These are phyloP conservation scores for Termitomyces sp. DNA, from an alignment of 768 basidiomycete species.

Conservation along the genomic window DNA sequence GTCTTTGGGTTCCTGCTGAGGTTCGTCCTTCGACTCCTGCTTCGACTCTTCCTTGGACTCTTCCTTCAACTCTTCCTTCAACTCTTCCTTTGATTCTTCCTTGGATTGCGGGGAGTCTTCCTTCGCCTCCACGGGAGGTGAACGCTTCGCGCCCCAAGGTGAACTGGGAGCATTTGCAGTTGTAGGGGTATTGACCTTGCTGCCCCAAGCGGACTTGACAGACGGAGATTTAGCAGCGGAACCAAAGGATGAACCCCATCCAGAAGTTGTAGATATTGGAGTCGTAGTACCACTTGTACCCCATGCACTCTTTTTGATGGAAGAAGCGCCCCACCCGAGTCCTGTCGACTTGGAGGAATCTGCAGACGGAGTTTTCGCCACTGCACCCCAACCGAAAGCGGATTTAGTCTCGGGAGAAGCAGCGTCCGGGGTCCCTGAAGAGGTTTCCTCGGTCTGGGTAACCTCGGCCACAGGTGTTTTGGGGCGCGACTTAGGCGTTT, in stretches of 20 bases:
- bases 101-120: neutral
- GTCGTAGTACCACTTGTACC: slow-evolving; percentile 2
- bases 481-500: slow-evolving; percentile 13
- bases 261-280: slow-evolving; percentile 1
- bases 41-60: neutral
- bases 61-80: neutral
- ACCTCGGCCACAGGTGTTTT: slow-evolving; percentile 8
- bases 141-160: slow-evolving; percentile 13
- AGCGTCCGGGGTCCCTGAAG: neutral
- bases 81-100: neutral
- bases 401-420: slow-evolving; percentile 2
- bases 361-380: slow-evolving; percentile 4
- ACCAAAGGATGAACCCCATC: slow-evolving; percentile 9
- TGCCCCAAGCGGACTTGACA: slow-evolving; percentile 7
- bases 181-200: slow-evolving; percentile 9
- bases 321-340: slow-evolving; percentile 8
- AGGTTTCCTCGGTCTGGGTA: slow-evolving; percentile 6
- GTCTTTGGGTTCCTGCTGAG: neutral
- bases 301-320: slow-evolving; percentile 8
- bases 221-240: slow-evolving; percentile 5
- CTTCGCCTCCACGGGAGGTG: slow-evolving; percentile 1
- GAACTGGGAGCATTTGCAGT: slow-evolving; percentile 5
- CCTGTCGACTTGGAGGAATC: slow-evolving; percentile 6
- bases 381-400: slow-evolving; percentile 3
- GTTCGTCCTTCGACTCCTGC: too few relatives aligned